Base-by-base conservation (phyloP, 2,329 filamentous ascomycete genomes). In the Fusarium algeriense region DNA sequence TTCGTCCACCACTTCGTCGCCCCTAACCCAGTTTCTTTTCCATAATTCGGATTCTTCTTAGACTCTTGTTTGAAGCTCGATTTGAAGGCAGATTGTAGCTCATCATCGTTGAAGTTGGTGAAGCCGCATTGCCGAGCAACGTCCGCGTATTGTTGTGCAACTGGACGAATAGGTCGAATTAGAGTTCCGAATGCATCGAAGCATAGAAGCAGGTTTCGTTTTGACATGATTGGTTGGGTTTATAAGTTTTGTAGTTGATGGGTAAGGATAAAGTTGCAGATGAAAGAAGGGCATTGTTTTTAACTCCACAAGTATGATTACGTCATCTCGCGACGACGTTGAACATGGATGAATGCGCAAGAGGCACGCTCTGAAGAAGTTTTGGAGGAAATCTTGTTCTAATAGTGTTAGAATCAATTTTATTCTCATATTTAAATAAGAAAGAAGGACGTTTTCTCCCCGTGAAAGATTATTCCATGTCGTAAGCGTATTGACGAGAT, bases 211-310 rank as follows among this genome's bases (percentile, higher is more conserved):
- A 74, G 61, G 23, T 71, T 73, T 17, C 56, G 41, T 5, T 49
- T 75, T 28, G 60, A 65, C 87, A 86, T 74, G 30, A 13, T 43
- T 43, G 32, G 8, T 7, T n/a, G 6, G 14, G 14, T 20, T n/a
- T n/a, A 8, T 9, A 10, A 37, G 13, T 8, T 15, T 28, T 17
- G 3, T 19, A 15, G 28, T 2, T 20, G 34, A 17, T 3, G 5
- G 35, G 9, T 17, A 32, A 32, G 12, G 28, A 19, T 20, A 4
- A 56, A 52, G 56, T 46, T 30, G 15, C 11, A 5, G 14, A 11
- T 12, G n/a, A 11, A 32, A 26, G 12, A n/a, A 20, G 28, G 15
- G 40, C 28, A 6, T 12, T 12, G 9, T 28, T 62, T 49, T 37
- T 4, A 7, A 7, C 49, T 26, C 63, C 56, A 57, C 57, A 11